Evolutionary conservation across 2,329 filamentous ascomycete species (phyloP), one percentile per base, ranked within the genome.

Genomic region (Zymoseptoria tritici): DNA sequence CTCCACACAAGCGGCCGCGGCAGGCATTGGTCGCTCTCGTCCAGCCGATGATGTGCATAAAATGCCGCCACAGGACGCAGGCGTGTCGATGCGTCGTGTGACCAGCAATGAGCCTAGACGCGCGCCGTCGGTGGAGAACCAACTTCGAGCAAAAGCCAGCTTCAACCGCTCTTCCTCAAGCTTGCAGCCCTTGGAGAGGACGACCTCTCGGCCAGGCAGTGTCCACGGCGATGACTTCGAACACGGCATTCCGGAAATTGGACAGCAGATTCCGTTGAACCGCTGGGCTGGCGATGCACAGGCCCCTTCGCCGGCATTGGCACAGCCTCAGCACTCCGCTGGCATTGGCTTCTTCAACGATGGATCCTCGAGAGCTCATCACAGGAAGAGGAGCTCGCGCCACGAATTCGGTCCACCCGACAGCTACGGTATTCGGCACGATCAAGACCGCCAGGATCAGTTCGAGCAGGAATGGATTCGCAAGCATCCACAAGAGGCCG

Each of bases 281-380:
- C 89, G 87, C 57, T 85, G 94, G 72, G 90, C 94, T 51, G 94
- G 94, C 62, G 93, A 97, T 72, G 94, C 97, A 9, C 94, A 99
- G 77, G 94, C 94, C 13, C 94, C 94, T 2, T 94, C 92, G 2
- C 91, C 92, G 1, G 83, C 85, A 2, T 87, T 86, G 8, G 78
- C 75, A 60, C 69, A 71, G 16, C 66, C 74, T 56, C 69, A 73
- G 54, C 77, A 71, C 59, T 63, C 73, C 49, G 68, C 76, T 42
- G 78, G 78, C 49, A 74, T 82, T 68, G 80, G 80, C 36, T 83
- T 81, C 70, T 80, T 79, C 70, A 79, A 80, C 59, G 80, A 84
- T 64, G 79, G 78, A 71, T 80, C 72, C 72, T 24, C 57, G 64
- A 89, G 92, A 70, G 78, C 81, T 63, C 78, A 80, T 60, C 72